Conservation (phyloP, 2,329 filamentous ascomycete species). For the Bretziella fagacearum region DNA sequence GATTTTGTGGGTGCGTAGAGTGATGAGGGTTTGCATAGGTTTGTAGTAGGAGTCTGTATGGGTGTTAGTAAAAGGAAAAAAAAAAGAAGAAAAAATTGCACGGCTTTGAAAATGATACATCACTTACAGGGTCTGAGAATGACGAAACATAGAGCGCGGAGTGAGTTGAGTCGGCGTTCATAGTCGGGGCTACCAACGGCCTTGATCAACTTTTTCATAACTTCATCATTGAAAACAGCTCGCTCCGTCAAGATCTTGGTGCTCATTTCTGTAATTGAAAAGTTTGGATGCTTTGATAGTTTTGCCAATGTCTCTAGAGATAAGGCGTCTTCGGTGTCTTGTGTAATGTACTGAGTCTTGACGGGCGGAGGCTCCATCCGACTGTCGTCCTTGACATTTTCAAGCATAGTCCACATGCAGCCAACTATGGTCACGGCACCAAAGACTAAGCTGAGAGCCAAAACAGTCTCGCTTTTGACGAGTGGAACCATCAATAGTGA, state of each 20-base stretch:
- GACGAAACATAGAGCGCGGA: background rate
- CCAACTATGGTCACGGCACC: slow-evolving; percentile 41
- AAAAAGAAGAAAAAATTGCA: no score
- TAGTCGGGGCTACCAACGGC: slow-evolving; percentile 26
- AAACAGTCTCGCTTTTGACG: slow-evolving; percentile 33
- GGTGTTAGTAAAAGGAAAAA: background rate
- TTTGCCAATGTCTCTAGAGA: slow-evolving; percentile 48
- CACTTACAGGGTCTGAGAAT: background rate
- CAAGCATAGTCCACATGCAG: slow-evolving; percentile 41
- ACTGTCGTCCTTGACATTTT: slow-evolving; percentile 43
- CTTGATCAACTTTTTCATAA: slow-evolving; percentile 34
- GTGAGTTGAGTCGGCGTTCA: background rate
- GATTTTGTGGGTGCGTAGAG: slow-evolving; percentile 26
- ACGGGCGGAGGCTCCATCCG: slow-evolving; percentile 47
- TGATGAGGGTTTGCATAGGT: background rate
- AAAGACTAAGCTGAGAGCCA: slow-evolving; percentile 37
- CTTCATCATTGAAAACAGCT: slow-evolving; percentile 39
- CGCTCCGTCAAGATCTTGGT: slow-evolving; percentile 40
- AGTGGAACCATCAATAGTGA: slow-evolving; percentile 15
- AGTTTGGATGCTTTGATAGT: slow-evolving; percentile 53
- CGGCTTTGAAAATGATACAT: no score
- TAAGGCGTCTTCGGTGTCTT: slow-evolving; percentile 58
- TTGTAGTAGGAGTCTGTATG: background rate
- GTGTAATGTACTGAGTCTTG: slow-evolving; percentile 56
- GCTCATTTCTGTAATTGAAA: slow-evolving; percentile 52